These are phyloP conservation scores for Phoenix dactylifera DNA, from an alignment of 176 grass and related monocot genomes.

Conservation along the genomic window DNA sequence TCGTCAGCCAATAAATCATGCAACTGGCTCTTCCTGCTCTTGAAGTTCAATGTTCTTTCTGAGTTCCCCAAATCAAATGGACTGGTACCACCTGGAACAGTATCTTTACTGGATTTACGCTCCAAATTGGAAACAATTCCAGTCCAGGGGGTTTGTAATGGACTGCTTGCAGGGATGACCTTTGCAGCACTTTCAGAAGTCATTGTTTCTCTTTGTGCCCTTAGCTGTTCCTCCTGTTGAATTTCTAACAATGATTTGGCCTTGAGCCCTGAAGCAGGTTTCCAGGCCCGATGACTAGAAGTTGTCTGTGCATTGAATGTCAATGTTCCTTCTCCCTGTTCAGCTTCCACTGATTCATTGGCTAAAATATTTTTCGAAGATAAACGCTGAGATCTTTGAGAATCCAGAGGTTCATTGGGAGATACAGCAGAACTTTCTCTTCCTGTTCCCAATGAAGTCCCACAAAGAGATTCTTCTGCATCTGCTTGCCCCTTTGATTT, in stretches of 20 bases:
- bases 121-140: conserved; percentile 34
- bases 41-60: conserved; percentile 37
- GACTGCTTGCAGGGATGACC: conserved; percentile 13
- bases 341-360: conserved; percentile 43
- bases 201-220: conserved; percentile 39
- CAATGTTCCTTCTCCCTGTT: conserved; percentile 20
- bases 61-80: conserved; percentile 10
- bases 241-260: conserved; percentile 94
- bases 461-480: conserved; percentile 23
- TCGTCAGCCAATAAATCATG: conserved; percentile 93
- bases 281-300: conserved; percentile 52
- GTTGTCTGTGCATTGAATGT: conserved; percentile 32
- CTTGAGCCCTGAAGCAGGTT: conserved; percentile 58
- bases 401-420: conserved; percentile 3
- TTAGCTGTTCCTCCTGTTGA: conserved; percentile 84
- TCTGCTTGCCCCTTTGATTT: conserved; percentile 42
- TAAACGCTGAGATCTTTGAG: conserved; percentile 19
- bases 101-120: conserved; percentile 26
- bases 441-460: conserved; percentile 21
- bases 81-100: conserved; percentile 8
- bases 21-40: conserved; percentile 61
- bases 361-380: conserved; percentile 19
- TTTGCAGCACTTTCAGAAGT: conserved; percentile 24
- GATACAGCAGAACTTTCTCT: conserved; percentile 20
- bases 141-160: conserved; percentile 54